phyloP scores from a whole-genome alignment of 306 rosid genomes.

The Vachellia pachyceras region DNA sequence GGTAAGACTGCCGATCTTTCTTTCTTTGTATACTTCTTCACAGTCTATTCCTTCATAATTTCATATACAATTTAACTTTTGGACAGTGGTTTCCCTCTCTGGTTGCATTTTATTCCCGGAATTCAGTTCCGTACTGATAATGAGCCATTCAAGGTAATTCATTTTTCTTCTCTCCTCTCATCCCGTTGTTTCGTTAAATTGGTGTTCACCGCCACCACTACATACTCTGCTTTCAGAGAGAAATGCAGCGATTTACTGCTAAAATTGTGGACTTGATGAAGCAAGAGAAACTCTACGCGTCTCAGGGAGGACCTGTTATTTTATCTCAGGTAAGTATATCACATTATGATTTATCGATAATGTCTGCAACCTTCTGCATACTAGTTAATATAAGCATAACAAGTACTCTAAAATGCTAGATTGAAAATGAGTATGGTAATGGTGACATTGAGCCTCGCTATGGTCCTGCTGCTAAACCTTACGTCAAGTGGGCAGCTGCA shows the following conservation, averaged over 20 bases:
- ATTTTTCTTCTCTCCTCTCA: not conserved
- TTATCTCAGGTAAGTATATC: conserved; percentile 77
- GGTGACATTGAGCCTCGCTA: conserved; percentile 55
- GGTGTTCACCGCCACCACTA: not conserved
- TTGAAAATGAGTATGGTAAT: conserved; percentile 92
- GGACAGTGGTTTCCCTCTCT: conserved; percentile 87
- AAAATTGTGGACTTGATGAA: conserved; percentile 87
- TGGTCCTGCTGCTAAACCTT: conserved; percentile 77
- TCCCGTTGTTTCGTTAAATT: not conserved
- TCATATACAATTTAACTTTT: conserved; percentile 6
- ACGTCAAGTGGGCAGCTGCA: conserved; percentile 83
- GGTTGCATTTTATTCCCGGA: conserved; percentile 89
- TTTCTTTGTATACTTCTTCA: not conserved
- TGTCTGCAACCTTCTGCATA: not conserved
- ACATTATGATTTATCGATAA: not conserved
- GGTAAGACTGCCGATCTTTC: conserved; percentile 51
- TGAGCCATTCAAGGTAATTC: conserved; percentile 74
- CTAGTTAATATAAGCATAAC: not conserved
- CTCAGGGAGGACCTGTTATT: conserved; percentile 97
- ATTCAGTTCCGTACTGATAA: conserved; percentile 81
- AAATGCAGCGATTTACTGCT: conserved; percentile 86
- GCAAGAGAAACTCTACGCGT: conserved; percentile 79
- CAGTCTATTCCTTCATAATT: no score
- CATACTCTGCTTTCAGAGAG: conserved; percentile 63
- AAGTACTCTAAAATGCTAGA: conserved; percentile 47